Conservation (phyloP, 2,329 filamentous ascomycete genomes). For the Trichoderma guizhouense region DNA sequence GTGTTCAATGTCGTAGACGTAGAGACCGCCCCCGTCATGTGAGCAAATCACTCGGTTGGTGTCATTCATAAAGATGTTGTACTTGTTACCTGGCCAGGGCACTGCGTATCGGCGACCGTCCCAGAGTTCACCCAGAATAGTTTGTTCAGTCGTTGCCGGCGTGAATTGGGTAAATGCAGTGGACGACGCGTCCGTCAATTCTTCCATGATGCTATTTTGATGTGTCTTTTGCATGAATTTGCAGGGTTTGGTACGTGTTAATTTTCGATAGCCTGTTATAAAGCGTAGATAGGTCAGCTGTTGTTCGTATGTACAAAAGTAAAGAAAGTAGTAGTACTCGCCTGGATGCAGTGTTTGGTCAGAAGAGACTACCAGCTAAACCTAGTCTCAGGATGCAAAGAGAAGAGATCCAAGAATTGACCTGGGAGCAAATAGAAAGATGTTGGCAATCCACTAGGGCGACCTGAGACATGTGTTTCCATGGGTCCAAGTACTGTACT, state of each 20-base stretch:
- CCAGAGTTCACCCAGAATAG: not conserved
- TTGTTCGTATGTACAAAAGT: not conserved
- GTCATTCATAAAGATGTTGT: slow-evolving; percentile 20
- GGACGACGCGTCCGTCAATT: not conserved
- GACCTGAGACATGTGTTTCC: too few relatives aligned
- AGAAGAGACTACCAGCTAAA: too few relatives aligned
- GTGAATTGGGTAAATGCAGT: not conserved
- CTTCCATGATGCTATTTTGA: not conserved
- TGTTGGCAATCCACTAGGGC: too few relatives aligned
- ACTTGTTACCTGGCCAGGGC: slow-evolving; percentile 22
- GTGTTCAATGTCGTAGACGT: not conserved
- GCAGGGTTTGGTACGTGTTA: not conserved
- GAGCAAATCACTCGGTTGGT: slow-evolving; percentile 19
- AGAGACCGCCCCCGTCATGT: not conserved
- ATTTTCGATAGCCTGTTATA: not conserved
- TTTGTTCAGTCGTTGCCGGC: not conserved
- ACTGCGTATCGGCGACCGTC: slow-evolving; percentile 7
- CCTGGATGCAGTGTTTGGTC: not conserved
- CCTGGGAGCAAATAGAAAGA: too few relatives aligned
- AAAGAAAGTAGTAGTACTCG: not conserved
- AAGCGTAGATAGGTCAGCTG: not conserved
- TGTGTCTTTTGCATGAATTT: not conserved
- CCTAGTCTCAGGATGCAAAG: not conserved
- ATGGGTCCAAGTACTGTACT: too few relatives aligned
- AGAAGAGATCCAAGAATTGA: not conserved